Evolutionary conservation across 2,329 filamentous ascomycete species (phyloP).

Genomic region (Colletotrichum musicola): DNA sequence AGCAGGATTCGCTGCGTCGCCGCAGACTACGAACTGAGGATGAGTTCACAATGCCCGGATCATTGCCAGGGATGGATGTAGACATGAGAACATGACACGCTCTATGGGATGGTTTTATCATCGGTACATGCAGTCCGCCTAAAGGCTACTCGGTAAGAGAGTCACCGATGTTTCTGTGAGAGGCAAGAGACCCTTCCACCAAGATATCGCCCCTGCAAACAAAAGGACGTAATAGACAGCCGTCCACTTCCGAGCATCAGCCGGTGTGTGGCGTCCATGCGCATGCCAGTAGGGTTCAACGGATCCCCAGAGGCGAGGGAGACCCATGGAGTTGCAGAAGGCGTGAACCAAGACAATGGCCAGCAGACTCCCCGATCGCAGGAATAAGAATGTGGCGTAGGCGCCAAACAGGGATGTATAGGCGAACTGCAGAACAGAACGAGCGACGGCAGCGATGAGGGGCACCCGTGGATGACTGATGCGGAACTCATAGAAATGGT

Average conservation of each 20-base stretch:
- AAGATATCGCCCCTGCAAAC: conserved; percentile 76
- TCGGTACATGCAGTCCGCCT: conserved; percentile 1
- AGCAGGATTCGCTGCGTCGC: conserved; percentile 53
- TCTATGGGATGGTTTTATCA: background rate
- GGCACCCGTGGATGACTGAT: conserved; percentile 81
- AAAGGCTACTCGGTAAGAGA: conserved; percentile 48
- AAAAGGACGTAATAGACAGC: conserved; percentile 84
- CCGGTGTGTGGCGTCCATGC: conserved; percentile 5
- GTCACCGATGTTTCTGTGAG: conserved; percentile 75
- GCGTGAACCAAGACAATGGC: conserved; percentile 82
- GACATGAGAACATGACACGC: conserved; percentile 42
- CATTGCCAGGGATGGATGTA: conserved; percentile 55
- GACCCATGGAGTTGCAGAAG: conserved; percentile 93
- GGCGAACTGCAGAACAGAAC: conserved; percentile 84
- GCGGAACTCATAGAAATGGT: conserved; percentile 96
- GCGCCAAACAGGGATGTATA: conserved; percentile 96
- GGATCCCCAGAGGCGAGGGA: conserved; percentile 87
- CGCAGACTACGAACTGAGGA: conserved; percentile 53
- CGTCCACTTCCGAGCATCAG: conserved; percentile 68
- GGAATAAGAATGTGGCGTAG: conserved; percentile 89
- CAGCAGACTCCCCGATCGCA: conserved; percentile 85
- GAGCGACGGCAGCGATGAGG: conserved; percentile 71
- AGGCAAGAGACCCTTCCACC: conserved; percentile 77
- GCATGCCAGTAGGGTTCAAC: conserved; percentile 68
- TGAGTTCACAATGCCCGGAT: conserved; percentile 61